Evolutionary conservation across 139 green algal genomes (phyloP).

Genomic region (Axilococcus clingmanii): DNA sequence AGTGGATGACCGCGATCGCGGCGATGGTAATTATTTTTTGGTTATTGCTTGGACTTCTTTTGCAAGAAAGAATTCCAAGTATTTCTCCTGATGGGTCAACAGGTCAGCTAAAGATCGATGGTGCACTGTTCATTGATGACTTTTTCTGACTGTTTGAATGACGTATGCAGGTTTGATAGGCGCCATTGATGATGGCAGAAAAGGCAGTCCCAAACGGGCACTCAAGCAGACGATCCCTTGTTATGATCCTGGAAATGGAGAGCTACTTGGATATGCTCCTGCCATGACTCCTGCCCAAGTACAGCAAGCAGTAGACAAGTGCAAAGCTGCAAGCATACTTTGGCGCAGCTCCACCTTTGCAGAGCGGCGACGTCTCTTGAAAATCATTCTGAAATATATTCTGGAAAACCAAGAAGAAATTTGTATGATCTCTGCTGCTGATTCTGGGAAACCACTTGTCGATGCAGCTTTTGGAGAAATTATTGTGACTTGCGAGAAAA

Average conservation of each 20-base stretch:
- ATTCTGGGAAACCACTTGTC: constrained; percentile 90
- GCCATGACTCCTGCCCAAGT: constrained; percentile 59
- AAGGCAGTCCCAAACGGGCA: neutral
- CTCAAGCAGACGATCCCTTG: constrained; percentile 53
- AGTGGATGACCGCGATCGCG: too few relatives aligned
- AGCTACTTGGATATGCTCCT: constrained; percentile 68
- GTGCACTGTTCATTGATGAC: too few relatives aligned
- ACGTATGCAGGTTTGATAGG: too few relatives aligned
- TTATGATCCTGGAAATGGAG: constrained; percentile 80
- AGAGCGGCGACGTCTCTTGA: constrained; percentile 65
- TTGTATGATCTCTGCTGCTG: constrained; percentile 81
- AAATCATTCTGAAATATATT: constrained; percentile 81
- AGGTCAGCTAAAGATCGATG: too few relatives aligned
- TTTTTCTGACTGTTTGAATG: too few relatives aligned
- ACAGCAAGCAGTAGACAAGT: constrained; percentile 11
- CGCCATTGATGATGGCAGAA: too few relatives aligned
- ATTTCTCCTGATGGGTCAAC: too few relatives aligned
- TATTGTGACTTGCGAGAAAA: constrained; percentile 95
- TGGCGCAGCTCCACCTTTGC: constrained; percentile 70
- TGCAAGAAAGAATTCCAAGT: too few relatives aligned
- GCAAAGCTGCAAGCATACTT: constrained; percentile 15
- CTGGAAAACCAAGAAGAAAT: constrained; percentile 84
- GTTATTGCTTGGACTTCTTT: too few relatives aligned
- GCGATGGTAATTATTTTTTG: too few relatives aligned
- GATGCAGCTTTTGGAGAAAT: constrained; percentile 93